A percentile compares a stretch with the other conserved stretches of the same genome.
Conservation (phyloP, 805 yeast species). For the Ogataea dorogensis region DNA sequence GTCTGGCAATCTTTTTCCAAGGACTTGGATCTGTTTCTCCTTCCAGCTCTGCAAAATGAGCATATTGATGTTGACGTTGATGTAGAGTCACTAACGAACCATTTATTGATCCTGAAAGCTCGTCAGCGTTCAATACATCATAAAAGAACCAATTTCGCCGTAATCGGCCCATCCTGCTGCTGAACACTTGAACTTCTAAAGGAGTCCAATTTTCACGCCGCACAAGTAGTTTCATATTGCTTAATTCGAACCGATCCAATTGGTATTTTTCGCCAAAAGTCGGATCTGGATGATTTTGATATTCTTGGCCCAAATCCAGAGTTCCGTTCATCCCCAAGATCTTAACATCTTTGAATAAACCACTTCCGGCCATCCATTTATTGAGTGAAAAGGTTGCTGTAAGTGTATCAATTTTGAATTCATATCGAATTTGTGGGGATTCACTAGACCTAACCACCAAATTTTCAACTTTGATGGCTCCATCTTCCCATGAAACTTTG, state of each 20-base stretch:
- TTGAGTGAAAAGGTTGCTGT: conserved; percentile 47
- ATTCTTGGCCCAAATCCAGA: conserved; percentile 17
- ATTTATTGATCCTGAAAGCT: conserved; percentile 71
- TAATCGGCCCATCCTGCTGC: conserved; percentile 61
- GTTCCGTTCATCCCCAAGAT: conserved; percentile 47
- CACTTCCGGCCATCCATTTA: conserved; percentile 57
- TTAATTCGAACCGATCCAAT: conserved; percentile 43
- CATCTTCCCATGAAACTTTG: conserved; percentile 48
- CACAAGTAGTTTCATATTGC: conserved; percentile 45
- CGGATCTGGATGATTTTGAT: conserved; percentile 18
- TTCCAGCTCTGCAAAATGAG: conserved; percentile 39
- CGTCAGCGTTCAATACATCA: conserved; percentile 68
- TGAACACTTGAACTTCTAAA: conserved; percentile 56
- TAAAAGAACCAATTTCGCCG: conserved; percentile 56
- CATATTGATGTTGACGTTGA: conserved; percentile 61
- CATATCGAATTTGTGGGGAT: conserved; percentile 25
- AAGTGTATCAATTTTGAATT: conserved; percentile 41
- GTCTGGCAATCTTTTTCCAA: conserved; percentile 51
- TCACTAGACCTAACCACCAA: conserved; percentile 30
- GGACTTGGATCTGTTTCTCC: conserved; percentile 35
- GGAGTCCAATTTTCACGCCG: conserved; percentile 28
- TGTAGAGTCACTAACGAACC: conserved; percentile 76
- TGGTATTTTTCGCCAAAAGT: conserved; percentile 36
- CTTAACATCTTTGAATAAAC: conserved; percentile 48
- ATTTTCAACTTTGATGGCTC: conserved; percentile 46